Evolutionary conservation across 305 asterid species (phyloP), one percentile per base, ranked within the genome.

Genomic region (Fraxinus angustifolia): DNA sequence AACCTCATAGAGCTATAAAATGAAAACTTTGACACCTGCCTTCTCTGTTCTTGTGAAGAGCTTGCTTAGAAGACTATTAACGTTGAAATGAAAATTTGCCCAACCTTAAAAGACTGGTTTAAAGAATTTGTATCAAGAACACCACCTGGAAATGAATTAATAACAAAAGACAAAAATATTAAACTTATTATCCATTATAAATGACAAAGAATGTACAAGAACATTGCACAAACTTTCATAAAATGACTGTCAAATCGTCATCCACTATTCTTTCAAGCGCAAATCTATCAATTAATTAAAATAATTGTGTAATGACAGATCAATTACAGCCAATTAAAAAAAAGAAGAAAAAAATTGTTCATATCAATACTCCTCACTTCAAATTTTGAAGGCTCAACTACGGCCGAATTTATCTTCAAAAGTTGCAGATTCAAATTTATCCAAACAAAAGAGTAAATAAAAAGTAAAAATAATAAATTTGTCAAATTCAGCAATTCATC

Each of bases 1-100:
- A 78, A 79, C 23, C 85, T 71, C 83, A 48, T 35, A 74, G 83
- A 78, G 23, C 82, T 62, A 45, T 8, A 19, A 71, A 80, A 40
- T 76, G 17, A 78, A 82, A 75, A 68, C 76, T 81, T 83, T 60
- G 56, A 84, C 45, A 81, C 77, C 77, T 75, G 86, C 82, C 83
- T 81, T 83, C 82, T 85, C 81, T 26, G 8, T 35, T 71, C 86
- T 77, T 75, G 86, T 76, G 79, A 82, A 79, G 82, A 74, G 83
- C 67, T 71, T 81, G 48, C 76, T 75, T 26, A 53, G 80, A 82
- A 82, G 75, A 78, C 78, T 75, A 83, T 83, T 84, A 50, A 31
- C 56, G 76, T 82, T 81, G 76, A 73, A 79, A 77, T 70, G 73
- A 81, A 72, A 28, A 38, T 68, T 26, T 28, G 53, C 75, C 86